Evolutionary conservation across 177 flowering plant genomes (phyloP).

Genomic region (Vitis hybrid): DNA sequence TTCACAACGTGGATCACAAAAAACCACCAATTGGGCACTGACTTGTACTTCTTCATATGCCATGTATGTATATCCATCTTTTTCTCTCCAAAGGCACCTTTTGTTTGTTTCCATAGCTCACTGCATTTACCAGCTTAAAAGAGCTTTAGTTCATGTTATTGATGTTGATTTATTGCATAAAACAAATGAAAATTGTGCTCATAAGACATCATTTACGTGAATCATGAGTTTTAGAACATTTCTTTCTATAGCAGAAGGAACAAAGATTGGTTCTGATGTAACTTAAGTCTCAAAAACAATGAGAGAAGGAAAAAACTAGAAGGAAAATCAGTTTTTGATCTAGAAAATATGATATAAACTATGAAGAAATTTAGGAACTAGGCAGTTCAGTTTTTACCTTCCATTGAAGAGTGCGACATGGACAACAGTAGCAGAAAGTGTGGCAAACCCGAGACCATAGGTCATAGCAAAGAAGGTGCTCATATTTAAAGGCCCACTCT

Average conservation of each 20-base stretch:
- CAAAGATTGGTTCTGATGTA: too few species aligned
- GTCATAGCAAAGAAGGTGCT: constrained; percentile 59
- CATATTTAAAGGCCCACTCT: constrained; percentile 37
- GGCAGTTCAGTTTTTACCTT: constrained; percentile 25
- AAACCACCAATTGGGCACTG: constrained; percentile 62
- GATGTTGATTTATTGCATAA: too few species aligned
- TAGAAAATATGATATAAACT: too few species aligned
- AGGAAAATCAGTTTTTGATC: too few species aligned
- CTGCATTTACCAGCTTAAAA: constrained; percentile 19
- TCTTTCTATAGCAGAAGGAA: too few species aligned
- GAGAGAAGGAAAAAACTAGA: too few species aligned
- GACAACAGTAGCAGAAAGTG: constrained; percentile 50
- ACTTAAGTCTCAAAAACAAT: too few species aligned
- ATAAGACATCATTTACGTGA: too few species aligned
- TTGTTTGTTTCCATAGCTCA: constrained; percentile 44
- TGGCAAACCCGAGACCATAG: constrained; percentile 63
- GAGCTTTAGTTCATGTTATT: too few species aligned
- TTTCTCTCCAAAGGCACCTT: constrained; percentile 30
- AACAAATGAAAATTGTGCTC: too few species aligned
- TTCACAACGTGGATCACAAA: constrained; percentile 37
- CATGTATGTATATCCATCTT: constrained; percentile 49
- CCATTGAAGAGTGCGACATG: constrained; percentile 54
- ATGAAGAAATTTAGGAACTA: too few species aligned
- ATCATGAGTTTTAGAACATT: too few species aligned
- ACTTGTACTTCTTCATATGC: constrained; percentile 46